Evolutionary conservation across 208 protist species (phyloP).

Genomic region (Histomonas meleagridis): DNA sequence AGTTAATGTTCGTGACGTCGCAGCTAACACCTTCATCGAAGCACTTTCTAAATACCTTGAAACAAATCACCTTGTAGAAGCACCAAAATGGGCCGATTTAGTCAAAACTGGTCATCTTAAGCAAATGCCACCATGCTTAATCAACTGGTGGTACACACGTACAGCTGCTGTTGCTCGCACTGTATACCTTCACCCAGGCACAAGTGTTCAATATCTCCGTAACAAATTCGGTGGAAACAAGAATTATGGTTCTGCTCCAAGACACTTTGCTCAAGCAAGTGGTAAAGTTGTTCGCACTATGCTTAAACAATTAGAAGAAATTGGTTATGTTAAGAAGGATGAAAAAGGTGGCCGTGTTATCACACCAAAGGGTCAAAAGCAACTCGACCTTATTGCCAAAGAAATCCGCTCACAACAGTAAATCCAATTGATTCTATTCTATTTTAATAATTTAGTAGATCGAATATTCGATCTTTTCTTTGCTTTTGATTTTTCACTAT

Average conservation of each 20-base stretch:
- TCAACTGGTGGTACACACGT: constrained; percentile 92
- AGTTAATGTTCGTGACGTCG: constrained; percentile 70
- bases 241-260: constrained; percentile 49
- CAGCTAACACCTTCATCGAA: constrained; percentile 79
- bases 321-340: constrained; percentile 21
- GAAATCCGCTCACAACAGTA: constrained; percentile 45
- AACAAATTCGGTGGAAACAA: constrained; percentile 68
- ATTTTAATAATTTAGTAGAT: no score
- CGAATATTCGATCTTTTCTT: no score
- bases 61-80: constrained; percentile 56
- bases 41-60: constrained; percentile 81
- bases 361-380: constrained; percentile 73
- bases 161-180: constrained; percentile 78
- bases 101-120: constrained; percentile 81
- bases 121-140: constrained; percentile 82
- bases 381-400: constrained; percentile 78
- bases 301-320: constrained; percentile 75
- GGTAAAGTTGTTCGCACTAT: constrained; percentile 71
- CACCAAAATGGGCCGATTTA: constrained; percentile 84
- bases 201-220: constrained; percentile 74
- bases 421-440: not conserved
- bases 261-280: constrained; percentile 67
- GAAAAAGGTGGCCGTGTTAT: constrained; percentile 58
- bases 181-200: constrained; percentile 76
- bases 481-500: no score